A percentile compares a stretch with the other conserved stretches of the same genome.
These are phyloP conservation scores for Hylodesmum podocarpum DNA, from an alignment of 306 rosid genomes.

Conservation along the genomic window DNA sequence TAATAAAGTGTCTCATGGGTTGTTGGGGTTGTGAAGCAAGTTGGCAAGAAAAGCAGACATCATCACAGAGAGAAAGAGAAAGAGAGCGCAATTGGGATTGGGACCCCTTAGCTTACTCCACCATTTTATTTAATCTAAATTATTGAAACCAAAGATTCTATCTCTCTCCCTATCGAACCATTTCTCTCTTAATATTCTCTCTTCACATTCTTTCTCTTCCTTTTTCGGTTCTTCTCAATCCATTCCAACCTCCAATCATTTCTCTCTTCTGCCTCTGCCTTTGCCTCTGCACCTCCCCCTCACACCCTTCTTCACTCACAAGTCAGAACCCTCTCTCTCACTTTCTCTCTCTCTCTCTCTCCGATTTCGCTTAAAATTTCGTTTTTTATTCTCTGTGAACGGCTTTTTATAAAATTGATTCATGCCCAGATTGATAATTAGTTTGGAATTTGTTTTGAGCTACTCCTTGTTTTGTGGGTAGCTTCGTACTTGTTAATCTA, in stretches of 20 bases:
- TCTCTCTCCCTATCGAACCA: slow-evolving; percentile 34
- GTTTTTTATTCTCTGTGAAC: background rate
- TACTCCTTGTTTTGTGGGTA: slow-evolving; percentile 18
- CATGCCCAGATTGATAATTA: background rate
- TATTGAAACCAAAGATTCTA: slow-evolving; percentile 14
- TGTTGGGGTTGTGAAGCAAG: slow-evolving; percentile 6
- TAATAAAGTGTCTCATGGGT: background rate
- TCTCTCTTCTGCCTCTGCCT: slow-evolving; percentile 24
- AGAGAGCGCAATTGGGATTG: slow-evolving; percentile 17
- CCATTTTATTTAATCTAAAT: background rate
- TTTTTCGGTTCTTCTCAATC: slow-evolving; percentile 17
- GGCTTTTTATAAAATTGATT: slow-evolving; percentile 9
- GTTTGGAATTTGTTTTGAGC: background rate
- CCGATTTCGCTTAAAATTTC: background rate
- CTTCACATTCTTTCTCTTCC: background rate
- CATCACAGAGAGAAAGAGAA: background rate
- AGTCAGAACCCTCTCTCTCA: slow-evolving; percentile 35
- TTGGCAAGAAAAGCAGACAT: slow-evolving; percentile 13
- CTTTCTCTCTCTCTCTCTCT: background rate
- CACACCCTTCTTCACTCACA: slow-evolving; percentile 43
- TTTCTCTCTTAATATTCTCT: slow-evolving; percentile 26
- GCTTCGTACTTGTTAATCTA: background rate
- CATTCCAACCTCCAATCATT: slow-evolving; percentile 21
- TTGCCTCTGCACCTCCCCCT: too few species aligned
- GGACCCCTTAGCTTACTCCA: slow-evolving; percentile 7